Percentiles rank a stretch among this genome's conserved stretches.
Conservation (phyloP, 306 rosid genomes). For the Prunus mira region DNA sequence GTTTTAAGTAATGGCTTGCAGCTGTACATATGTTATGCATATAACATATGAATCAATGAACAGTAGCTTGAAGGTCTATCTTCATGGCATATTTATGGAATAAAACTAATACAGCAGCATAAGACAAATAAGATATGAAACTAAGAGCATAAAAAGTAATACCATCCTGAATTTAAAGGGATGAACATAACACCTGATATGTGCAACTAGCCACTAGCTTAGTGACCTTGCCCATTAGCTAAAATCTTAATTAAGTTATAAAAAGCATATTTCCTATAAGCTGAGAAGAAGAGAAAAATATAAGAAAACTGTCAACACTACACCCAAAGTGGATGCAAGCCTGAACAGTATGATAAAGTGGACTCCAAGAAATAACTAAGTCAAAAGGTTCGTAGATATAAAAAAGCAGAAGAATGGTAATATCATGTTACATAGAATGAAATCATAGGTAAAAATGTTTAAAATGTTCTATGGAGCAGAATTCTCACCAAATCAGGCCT, state of each 20-base stretch:
- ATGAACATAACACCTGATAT: too few species aligned
- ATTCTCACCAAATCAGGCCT: slow-evolving; percentile 89
- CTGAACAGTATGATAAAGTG: background rate
- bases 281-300: background rate
- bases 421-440: slow-evolving; percentile 4
- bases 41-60: too few species aligned
- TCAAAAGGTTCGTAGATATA: background rate
- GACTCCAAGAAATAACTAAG: background rate
- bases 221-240: too few species aligned
- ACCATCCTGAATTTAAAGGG: too few species aligned
- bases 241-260: too few species aligned
- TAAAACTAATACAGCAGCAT: too few species aligned
- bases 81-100: too few species aligned
- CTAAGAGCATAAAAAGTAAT: background rate
- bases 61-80: too few species aligned
- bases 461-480: slow-evolving; percentile 2
- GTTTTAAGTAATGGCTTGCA: too few species aligned
- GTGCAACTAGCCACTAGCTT: too few species aligned
- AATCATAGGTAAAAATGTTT: background rate
- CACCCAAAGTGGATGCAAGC: background rate
- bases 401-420: background rate
- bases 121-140: background rate
- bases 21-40: too few species aligned
- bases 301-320: background rate
- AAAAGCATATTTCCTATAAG: too few species aligned